Evolutionary conservation across 805 yeast genomes (phyloP).

Genomic region (Danielia reshetovae): DNA sequence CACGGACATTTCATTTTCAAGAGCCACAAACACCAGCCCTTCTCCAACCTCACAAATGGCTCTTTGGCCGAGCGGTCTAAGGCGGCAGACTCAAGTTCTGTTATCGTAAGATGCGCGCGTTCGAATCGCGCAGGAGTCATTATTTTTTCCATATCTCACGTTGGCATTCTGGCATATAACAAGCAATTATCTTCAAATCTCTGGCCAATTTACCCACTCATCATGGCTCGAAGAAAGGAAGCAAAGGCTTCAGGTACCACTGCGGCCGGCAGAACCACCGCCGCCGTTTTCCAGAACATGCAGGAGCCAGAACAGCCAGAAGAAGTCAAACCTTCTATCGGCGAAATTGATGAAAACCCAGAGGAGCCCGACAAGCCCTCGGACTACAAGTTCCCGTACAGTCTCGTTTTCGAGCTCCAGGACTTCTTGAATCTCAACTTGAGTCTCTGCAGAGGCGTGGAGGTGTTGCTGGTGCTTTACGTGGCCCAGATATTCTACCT

Average conservation of each 20-base stretch:
- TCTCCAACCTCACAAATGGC: constrained; percentile 3
- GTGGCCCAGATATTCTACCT: constrained; percentile 28
- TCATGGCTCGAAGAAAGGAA: constrained; percentile 16
- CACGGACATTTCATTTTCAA: no score
- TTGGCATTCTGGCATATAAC: no score
- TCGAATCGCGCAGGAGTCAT: constrained; percentile 11
- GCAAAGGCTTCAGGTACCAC: constrained; percentile 4
- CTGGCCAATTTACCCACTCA: no score
- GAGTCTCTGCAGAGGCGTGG: constrained; percentile 27
- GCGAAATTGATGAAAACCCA: not conserved
- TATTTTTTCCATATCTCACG: no score
- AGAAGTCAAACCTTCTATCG: not conserved
- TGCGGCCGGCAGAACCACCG: constrained; percentile 15
- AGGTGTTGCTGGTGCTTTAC: constrained; percentile 28
- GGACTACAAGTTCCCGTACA: constrained; percentile 12
- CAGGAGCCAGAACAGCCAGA: constrained; percentile 1
- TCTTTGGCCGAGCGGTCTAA: constrained; percentile 11
- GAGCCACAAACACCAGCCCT: no score
- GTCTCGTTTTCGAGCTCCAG: constrained; percentile 26
- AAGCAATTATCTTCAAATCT: no score
- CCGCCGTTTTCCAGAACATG: constrained; percentile 11
- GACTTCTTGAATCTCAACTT: constrained; percentile 36
- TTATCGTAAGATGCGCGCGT: constrained; percentile 10
- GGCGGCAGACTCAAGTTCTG: constrained; percentile 12
- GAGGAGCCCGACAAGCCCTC: constrained; percentile 5